Conservation (phyloP, 345 rosid genomes). For the Limnanthes douglasii region DNA sequence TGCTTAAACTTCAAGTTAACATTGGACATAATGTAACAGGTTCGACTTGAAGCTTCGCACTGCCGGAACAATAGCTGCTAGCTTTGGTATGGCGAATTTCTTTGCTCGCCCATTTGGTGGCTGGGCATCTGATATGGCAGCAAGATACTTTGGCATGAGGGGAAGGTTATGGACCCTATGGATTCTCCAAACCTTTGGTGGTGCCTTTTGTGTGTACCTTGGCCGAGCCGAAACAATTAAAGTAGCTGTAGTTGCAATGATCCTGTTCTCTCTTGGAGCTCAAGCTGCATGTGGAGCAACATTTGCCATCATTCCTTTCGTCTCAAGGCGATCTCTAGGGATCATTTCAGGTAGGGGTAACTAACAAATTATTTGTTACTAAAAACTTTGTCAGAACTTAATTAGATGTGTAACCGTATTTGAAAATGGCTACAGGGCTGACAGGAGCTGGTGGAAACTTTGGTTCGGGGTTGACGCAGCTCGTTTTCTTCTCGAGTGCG, state of each 20-base stretch:
- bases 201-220: conserved; percentile 61
- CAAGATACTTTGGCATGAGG: conserved; percentile 58
- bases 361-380: no score
- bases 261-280: conserved; percentile 62
- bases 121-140: conserved; percentile 48
- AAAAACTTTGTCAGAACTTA: no score
- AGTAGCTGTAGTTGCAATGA: conserved; percentile 46
- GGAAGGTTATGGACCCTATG: conserved; percentile 71
- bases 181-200: conserved; percentile 67
- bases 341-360: conserved; percentile 53
- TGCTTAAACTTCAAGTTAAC: no score
- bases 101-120: conserved; percentile 75
- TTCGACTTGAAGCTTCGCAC: conserved; percentile 60
- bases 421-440: no score
- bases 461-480: conserved; percentile 63
- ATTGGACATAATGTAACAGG: conserved; percentile 11
- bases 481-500: conserved; percentile 49
- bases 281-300: conserved; percentile 94
- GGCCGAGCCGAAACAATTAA: conserved; percentile 59
- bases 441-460: conserved; percentile 82
- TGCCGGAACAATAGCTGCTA: conserved; percentile 65
- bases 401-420: no score
- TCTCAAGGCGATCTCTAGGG: conserved; percentile 65
- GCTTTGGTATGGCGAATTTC: conserved; percentile 77
- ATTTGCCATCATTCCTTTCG: conserved; percentile 69